phyloP scores from a whole-genome alignment of 495 filamentous ascomycete species.

The Cercophora samala region DNA sequence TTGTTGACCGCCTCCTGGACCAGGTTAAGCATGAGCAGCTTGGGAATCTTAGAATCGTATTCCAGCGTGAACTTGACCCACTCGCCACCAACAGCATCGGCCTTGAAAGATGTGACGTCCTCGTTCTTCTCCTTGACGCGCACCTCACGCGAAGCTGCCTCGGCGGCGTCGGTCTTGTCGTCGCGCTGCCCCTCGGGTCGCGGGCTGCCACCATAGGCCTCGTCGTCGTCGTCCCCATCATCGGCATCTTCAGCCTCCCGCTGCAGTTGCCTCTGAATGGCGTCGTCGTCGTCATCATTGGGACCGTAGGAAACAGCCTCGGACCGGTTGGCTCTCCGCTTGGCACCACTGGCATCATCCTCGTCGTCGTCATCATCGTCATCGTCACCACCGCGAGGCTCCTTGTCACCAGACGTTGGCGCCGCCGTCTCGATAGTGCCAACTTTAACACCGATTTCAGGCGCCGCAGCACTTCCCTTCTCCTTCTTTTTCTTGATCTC shows the following conservation, averaged over 20 bases:
- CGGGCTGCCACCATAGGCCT: conserved; percentile 53
- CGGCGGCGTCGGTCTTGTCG: conserved; percentile 43
- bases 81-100: conserved; percentile 68
- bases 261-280: conserved; percentile 56
- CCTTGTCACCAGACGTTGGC: conserved; percentile 34
- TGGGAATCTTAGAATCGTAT: conserved; percentile 78
- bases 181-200: conserved; percentile 45
- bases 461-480: conserved; percentile 62
- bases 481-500: conserved; percentile 76
- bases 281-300: conserved; percentile 87
- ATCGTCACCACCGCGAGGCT: conserved; percentile 51
- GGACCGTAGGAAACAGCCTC: conserved; percentile 86
- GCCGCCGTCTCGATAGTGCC: conserved; percentile 63
- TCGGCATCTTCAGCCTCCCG: conserved; percentile 53
- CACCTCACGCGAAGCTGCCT: conserved; percentile 53
- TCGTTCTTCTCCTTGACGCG: conserved; percentile 62
- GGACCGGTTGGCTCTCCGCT: conserved; percentile 65
- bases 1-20: conserved; percentile 72
- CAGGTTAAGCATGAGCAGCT: conserved; percentile 86
- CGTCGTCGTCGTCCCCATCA: conserved; percentile 52
- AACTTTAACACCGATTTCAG: conserved; percentile 75
- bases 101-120: conserved; percentile 71
- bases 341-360: conserved; percentile 80
- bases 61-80: conserved; percentile 80
- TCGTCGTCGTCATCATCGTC: conserved; percentile 74